A percentile compares a stretch with the other conserved stretches of the same genome.
These are phyloP conservation scores for Lasiodiplodia hormozganensis DNA, from an alignment of 2,329 filamentous ascomycete genomes.

Conservation along the genomic window DNA sequence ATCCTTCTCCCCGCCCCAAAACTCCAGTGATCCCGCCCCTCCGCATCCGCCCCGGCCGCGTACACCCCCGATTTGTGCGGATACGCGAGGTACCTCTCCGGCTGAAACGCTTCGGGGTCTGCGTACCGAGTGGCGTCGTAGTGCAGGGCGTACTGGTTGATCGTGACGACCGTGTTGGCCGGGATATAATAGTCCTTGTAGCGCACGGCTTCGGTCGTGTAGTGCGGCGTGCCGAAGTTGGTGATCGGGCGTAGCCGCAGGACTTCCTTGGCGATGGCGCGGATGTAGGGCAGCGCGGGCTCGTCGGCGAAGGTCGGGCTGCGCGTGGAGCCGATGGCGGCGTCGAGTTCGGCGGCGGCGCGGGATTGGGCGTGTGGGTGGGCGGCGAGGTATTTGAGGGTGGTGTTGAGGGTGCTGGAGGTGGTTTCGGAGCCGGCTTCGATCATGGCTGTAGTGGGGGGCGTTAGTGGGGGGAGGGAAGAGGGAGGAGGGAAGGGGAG, in stretches of 20 bases:
- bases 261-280: constrained; percentile 39
- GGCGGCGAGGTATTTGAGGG: constrained; percentile 38
- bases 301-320: constrained; percentile 41
- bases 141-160: constrained; percentile 46
- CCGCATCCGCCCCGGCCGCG: constrained; percentile 39
- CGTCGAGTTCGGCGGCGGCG: constrained; percentile 40
- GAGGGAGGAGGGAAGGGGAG: not conserved
- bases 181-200: constrained; percentile 47
- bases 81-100: not conserved
- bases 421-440: constrained; percentile 44
- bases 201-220: constrained; percentile 35
- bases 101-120: constrained; percentile 35
- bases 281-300: constrained; percentile 38
- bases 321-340: constrained; percentile 36
- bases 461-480: not conserved
- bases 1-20: constrained; percentile 39
- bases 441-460: constrained; percentile 37
- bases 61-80: constrained; percentile 37
- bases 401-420: constrained; percentile 34
- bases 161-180: constrained; percentile 42
- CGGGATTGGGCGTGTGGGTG: constrained; percentile 35
- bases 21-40: constrained; percentile 42
- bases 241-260: constrained; percentile 41
- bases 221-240: constrained; percentile 39
- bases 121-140: constrained; percentile 34